Conservation (phyloP, 192 early-diverging fungal species). For the Backusella morwellensis region DNA sequence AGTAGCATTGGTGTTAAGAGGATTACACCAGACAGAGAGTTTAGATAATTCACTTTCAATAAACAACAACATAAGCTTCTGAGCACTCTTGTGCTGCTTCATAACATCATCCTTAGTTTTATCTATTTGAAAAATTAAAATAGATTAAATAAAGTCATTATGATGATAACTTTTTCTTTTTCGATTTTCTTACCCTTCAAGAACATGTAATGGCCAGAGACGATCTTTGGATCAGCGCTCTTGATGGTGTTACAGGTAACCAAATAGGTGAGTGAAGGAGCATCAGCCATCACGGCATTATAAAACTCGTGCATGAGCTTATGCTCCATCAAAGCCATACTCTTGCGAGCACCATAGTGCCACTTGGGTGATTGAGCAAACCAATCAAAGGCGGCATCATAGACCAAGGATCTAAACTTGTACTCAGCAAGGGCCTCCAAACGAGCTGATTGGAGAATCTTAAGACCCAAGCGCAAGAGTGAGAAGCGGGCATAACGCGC, state of each 20-base stretch:
- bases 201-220: slow-evolving; percentile 32
- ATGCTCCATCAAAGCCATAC: slow-evolving; percentile 57
- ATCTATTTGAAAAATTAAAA: slow-evolving; percentile 22
- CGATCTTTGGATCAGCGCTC: slow-evolving; percentile 25
- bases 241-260: slow-evolving; percentile 42
- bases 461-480: slow-evolving; percentile 72
- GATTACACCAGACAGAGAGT: slow-evolving; percentile 81
- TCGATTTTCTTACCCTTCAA: slow-evolving; percentile 23
- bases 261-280: slow-evolving; percentile 52
- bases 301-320: slow-evolving; percentile 67
- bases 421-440: slow-evolving; percentile 63
- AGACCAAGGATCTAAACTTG: slow-evolving; percentile 64
- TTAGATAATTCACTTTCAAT: slow-evolving; percentile 88
- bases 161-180: not conserved
- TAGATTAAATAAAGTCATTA: not conserved
- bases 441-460: slow-evolving; percentile 67
- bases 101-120: slow-evolving; percentile 56
- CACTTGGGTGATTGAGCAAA: slow-evolving; percentile 76
- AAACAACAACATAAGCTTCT: slow-evolving; percentile 76
- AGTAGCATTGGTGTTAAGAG: slow-evolving; percentile 48
- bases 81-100: slow-evolving; percentile 42
- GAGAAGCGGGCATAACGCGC: slow-evolving; percentile 79
- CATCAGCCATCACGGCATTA: slow-evolving; percentile 57
- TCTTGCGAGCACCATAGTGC: slow-evolving; percentile 76
- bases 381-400: slow-evolving; percentile 79